A percentile compares a stretch with the other conserved stretches of the same genome.
Conservation (phyloP, 2,329 filamentous ascomycete genomes). For the Sporothrix inflata region DNA sequence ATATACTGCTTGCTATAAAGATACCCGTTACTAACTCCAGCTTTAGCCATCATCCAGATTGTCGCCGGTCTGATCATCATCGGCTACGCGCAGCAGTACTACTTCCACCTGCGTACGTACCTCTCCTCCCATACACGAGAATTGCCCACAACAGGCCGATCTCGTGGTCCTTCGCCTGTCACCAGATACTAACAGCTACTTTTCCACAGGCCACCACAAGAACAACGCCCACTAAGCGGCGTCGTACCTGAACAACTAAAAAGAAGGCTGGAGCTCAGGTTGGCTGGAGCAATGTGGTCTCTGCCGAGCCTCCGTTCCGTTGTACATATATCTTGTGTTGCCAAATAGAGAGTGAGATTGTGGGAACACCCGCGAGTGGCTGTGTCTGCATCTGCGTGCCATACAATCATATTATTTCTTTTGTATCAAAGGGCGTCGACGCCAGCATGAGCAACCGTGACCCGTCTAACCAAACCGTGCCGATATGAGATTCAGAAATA, state of each 20-base stretch:
- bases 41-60: constrained; percentile 83
- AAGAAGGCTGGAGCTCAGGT: constrained; percentile 20
- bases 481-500: no score
- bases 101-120: constrained; percentile 96
- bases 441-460: neutral
- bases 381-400: constrained; percentile 14
- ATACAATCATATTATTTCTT: neutral
- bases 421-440: neutral
- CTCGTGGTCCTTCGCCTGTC: neutral
- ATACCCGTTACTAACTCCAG: constrained; percentile 20
- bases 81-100: constrained; percentile 98
- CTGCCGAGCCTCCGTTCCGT: constrained; percentile 35
- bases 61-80: constrained; percentile 76
- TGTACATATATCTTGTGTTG: constrained; percentile 46
- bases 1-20: neutral
- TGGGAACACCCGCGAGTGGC: constrained; percentile 29
- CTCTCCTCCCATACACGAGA: no score
- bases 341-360: constrained; percentile 45
- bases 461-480: neutral
- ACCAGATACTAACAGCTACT: neutral
- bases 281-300: constrained; percentile 22
- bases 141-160: neutral
- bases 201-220: constrained; percentile 91
- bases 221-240: constrained; percentile 91
- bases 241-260: neutral